Percentiles rank a stretch among this genome's conserved stretches.
These are phyloP conservation scores for Dryadomyces quercus-mongolicae DNA, from an alignment of 2,329 filamentous ascomycete genomes.

Conservation along the genomic window DNA sequence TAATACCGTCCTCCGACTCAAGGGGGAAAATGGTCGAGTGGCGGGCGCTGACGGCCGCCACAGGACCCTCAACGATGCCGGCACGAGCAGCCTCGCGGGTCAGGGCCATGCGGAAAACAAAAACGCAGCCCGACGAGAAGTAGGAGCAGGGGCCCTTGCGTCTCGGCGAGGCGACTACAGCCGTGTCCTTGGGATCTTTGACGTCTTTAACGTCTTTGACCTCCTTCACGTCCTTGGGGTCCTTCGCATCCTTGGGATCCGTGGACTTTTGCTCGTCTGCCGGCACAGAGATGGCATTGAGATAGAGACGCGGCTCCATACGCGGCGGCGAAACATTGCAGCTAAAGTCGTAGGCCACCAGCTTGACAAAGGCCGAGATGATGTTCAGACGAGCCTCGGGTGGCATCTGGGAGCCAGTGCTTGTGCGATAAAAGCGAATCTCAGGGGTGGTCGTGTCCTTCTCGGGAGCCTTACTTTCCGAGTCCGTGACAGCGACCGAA, in stretches of 20 bases:
- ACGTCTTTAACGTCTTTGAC: too few relatives aligned
- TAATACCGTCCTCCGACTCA: background rate
- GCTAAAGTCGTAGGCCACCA: conserved; percentile 54
- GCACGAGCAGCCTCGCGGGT: conserved; percentile 48
- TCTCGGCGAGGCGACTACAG: background rate
- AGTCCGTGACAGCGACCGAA: conserved; percentile 8
- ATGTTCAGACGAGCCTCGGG: conserved; percentile 44
- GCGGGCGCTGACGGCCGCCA: conserved; percentile 47
- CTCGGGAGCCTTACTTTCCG: conserved; percentile 6
- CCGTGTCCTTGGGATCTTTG: background rate
- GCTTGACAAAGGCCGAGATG: conserved; percentile 48
- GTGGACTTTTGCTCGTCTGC: background rate
- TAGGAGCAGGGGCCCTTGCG: conserved; percentile 30
- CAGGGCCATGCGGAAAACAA: conserved; percentile 46
- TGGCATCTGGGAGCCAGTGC: conserved; percentile 43
- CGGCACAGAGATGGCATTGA: conserved; percentile 19
- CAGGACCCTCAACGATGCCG: conserved; percentile 48
- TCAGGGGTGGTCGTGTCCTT: conserved; percentile 7
- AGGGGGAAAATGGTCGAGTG: conserved; percentile 37
- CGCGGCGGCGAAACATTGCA: conserved; percentile 47
- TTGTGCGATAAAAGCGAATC: conserved; percentile 30
- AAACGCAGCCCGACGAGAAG: conserved; percentile 45
- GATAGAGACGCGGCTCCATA: conserved; percentile 45
- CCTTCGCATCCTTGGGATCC: background rate
- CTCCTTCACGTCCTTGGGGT: background rate